Conservation (phyloP, 352 stramenopile genomes). For the Labyrinthula sp. region DNA sequence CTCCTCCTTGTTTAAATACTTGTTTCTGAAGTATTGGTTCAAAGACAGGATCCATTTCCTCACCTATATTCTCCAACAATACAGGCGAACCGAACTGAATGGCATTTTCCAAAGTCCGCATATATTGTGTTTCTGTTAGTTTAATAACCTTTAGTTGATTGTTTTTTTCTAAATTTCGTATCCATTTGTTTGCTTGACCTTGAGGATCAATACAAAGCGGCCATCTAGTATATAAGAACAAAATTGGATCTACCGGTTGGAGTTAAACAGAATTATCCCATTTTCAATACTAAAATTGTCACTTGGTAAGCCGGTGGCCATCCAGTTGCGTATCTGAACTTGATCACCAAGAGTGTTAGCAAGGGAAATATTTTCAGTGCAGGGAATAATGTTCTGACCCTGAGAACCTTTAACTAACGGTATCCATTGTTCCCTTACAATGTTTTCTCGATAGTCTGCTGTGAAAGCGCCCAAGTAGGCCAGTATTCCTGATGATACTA, state of each 20-base stretch:
- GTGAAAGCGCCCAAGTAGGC: constrained; percentile 77
- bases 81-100: constrained; percentile 71
- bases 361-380: constrained; percentile 55
- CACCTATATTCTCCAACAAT: constrained; percentile 66
- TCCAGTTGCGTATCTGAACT: constrained; percentile 72
- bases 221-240: no score
- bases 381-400: constrained; percentile 41
- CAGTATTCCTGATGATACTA: constrained; percentile 66
- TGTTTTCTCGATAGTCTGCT: constrained; percentile 44
- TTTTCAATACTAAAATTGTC: constrained; percentile 79
- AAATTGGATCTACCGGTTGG: no score
- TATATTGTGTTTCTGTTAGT: constrained; percentile 43
- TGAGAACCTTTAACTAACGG: constrained; percentile 1
- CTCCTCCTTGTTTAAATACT: constrained; percentile 72
- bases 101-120: constrained; percentile 66
- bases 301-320: constrained; percentile 72
- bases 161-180: constrained; percentile 72
- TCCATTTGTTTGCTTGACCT: constrained; percentile 78
- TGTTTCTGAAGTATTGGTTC: constrained; percentile 74
- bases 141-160: constrained; percentile 73
- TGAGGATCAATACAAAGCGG: constrained; percentile 81
- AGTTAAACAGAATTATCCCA: constrained; percentile 76
- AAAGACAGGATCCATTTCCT: constrained; percentile 66
- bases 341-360: constrained; percentile 62
- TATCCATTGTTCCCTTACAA: constrained; percentile 6